Percentiles rank a stretch among this genome's conserved stretches.
phyloP scores from a whole-genome alignment of 2,329 filamentous ascomycete genomes.

The Arthrobotrys sphaeroides region DNA sequence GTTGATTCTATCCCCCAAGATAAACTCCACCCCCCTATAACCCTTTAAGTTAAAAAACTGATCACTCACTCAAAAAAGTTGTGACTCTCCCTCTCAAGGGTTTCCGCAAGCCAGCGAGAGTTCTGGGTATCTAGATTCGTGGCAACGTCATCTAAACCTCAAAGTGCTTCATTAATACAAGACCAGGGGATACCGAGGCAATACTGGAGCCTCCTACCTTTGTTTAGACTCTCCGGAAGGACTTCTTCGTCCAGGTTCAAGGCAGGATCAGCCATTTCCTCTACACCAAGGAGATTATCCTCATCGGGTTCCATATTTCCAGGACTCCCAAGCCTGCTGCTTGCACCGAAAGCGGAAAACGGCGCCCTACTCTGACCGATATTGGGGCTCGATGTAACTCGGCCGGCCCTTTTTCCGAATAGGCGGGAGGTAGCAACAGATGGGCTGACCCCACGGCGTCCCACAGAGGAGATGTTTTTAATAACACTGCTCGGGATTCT shows the following conservation, averaged over 20 bases:
- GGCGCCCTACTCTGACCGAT: constrained; percentile 13
- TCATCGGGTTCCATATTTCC: background rate
- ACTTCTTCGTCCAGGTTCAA: background rate
- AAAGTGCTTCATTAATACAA: background rate
- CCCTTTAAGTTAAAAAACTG: no score
- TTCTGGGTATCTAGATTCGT: constrained; percentile 49
- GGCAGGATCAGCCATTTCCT: background rate
- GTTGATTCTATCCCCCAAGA: no score
- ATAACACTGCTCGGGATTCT: constrained; percentile 50
- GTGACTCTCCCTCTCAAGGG: constrained; percentile 54
- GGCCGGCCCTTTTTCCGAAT: constrained; percentile 35
- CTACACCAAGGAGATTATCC: constrained; percentile 29
- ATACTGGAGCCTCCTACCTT: background rate
- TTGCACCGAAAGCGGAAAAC: constrained; percentile 9
- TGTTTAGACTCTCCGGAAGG: background rate
- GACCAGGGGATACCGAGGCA: background rate
- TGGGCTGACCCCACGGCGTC: constrained; percentile 28
- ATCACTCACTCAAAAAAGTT: constrained; percentile 57
- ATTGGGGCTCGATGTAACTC: constrained; percentile 37
- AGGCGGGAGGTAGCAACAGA: background rate
- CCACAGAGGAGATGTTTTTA: constrained; percentile 15
- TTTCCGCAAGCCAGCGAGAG: constrained; percentile 53
- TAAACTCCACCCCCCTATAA: no score
- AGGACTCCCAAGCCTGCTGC: background rate
- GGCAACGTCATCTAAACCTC: constrained; percentile 11